phyloP scores from a whole-genome alignment of 2,329 filamentous ascomycete species.

The Cladosporium sp. region DNA sequence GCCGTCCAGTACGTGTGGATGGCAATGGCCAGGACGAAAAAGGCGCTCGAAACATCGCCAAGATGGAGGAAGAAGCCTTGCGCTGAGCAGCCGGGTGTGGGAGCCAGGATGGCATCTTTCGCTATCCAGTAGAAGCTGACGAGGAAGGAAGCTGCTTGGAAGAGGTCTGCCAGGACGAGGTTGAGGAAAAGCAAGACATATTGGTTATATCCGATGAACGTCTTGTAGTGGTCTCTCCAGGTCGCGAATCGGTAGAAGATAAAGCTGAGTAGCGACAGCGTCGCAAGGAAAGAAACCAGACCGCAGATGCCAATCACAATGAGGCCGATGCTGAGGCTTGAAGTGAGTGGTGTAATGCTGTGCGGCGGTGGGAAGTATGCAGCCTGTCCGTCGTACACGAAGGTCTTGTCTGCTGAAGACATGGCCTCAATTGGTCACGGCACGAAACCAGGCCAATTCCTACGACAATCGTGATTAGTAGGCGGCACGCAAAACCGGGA shows the following conservation, averaged over 20 bases:
- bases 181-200: conserved; percentile 66
- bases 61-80: conserved; percentile 64
- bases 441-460: no score
- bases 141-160: conserved; percentile 59
- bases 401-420: not conserved
- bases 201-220: conserved; percentile 47
- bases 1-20: conserved; percentile 61
- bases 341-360: conserved; percentile 3
- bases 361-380: conserved; percentile 8
- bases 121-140: conserved; percentile 56
- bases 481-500: no score
- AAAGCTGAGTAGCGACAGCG: conserved; percentile 26
- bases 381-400: conserved; percentile 1
- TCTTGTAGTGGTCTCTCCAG: conserved; percentile 27
- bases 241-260: conserved; percentile 25
- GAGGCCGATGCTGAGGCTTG: conserved; percentile 1
- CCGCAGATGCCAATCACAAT: conserved; percentile 7
- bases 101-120: conserved; percentile 49
- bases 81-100: conserved; percentile 50
- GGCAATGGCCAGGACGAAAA: conserved; percentile 62
- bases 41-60: conserved; percentile 59
- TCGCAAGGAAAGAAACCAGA: conserved; percentile 9
- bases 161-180: conserved; percentile 61
- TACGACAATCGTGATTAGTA: no score
- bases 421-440: not conserved